Percentiles rank a stretch among this genome's conserved stretches.
Conservation (phyloP, 192 early-diverging fungal genomes). For the Coemansia asiatica region DNA sequence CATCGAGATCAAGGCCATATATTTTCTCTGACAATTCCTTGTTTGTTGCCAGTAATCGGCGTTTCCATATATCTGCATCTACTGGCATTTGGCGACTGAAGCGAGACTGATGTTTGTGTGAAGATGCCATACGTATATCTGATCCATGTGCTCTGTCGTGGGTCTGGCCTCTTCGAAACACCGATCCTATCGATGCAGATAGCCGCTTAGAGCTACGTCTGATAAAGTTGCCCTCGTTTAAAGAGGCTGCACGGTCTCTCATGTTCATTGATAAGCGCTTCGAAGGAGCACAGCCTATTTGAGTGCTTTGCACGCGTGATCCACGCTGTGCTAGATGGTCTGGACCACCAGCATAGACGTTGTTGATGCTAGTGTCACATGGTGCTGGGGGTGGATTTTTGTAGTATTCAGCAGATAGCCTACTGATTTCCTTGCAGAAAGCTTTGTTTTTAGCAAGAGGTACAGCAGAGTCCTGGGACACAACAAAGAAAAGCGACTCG, state of each 20-base stretch:
- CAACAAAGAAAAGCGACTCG: slow-evolving; percentile 27
- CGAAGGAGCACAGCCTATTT: not conserved
- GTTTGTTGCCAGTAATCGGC: slow-evolving; percentile 11
- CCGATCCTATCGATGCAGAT: slow-evolving; percentile 25
- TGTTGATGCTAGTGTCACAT: not conserved
- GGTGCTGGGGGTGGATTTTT: not conserved
- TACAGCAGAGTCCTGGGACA: slow-evolving; percentile 21
- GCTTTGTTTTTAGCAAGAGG: slow-evolving; percentile 16
- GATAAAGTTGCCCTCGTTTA: slow-evolving; percentile 24
- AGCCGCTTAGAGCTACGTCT: slow-evolving; percentile 40
- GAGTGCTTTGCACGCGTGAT: slow-evolving; percentile 1
- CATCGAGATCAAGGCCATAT: slow-evolving; percentile 24
- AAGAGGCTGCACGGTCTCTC: slow-evolving; percentile 24
- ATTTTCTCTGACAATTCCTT: slow-evolving; percentile 24
- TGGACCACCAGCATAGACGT: not conserved
- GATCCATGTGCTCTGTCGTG: not conserved
- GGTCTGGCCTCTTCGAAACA: slow-evolving; percentile 23
- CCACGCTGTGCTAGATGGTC: not conserved
- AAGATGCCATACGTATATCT: not conserved
- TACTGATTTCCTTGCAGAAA: slow-evolving; percentile 13
- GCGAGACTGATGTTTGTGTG: not conserved
- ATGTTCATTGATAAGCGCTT: slow-evolving; percentile 7
- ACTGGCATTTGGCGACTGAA: slow-evolving; percentile 13
- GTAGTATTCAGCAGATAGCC: slow-evolving; percentile 21
- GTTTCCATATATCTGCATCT: slow-evolving; percentile 15